Evolutionary conservation across 768 basidiomycete species (phyloP), one percentile per base, ranked within the genome.

Genomic region (Boletus barrowsii): DNA sequence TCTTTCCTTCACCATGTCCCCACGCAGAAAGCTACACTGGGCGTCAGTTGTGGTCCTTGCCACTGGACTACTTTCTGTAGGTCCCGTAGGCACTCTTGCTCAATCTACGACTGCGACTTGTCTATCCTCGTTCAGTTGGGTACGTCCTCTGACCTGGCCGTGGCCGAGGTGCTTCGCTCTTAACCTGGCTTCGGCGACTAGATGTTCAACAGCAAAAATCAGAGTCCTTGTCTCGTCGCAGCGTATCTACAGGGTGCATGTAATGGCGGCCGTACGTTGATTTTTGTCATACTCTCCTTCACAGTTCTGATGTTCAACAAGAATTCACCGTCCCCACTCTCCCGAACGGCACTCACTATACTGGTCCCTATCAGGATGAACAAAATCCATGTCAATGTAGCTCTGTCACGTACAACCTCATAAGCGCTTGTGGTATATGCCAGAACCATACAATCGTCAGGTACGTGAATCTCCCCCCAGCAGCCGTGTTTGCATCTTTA

Each of bases 361-460:
- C 59, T 53, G 59, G 72, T 64, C 62, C 83, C 66, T 70, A 65
- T 54, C 47, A n/a, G 24, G 41, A 49, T 45, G 36, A 67, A 32
- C 17, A 53, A 52, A 66, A 73, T 46, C 41, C 62, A 5, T 84
- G 84, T 56, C 74, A 78, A 58, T 85, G 84, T 60, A 84, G 73
- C 61, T 76, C 81, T 8, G 78, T 83, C 29, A 75, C 76, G 5
- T 86, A 84, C 57, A 79, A 76, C 13, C 55, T 81, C 24, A 72
- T 84, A 57, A 79, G 77, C 52, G 83, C 84, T 13, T 86, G 84
- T 66, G 81, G 75, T 22, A 63, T 74, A 35, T 86, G 84, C 62
- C 84, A 86, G 62, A 75, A 74, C 33, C 66, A 70, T 29, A 70
- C 68, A 3, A 74, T 70, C 56, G 54, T 76, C 24, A 60, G 55